These are phyloP conservation scores for Leccinum laetum DNA, from an alignment of 1,284 basidiomycete genomes.

Conservation along the genomic window DNA sequence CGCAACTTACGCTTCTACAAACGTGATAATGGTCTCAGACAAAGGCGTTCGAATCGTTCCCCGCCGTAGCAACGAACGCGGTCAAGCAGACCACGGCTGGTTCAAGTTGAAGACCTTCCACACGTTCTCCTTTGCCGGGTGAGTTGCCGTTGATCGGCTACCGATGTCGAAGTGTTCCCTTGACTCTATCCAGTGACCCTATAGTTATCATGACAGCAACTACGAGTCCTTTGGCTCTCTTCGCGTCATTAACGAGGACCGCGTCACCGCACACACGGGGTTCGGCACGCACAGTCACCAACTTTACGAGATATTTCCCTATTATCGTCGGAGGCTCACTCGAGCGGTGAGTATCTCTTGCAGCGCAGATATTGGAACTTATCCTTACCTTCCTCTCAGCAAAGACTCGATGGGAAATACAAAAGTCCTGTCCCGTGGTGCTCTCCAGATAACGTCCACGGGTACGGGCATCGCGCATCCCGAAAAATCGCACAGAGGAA, in stretches of 20 bases:
- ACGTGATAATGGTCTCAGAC: slow-evolving; percentile 15
- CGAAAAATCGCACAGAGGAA: slow-evolving; percentile 61
- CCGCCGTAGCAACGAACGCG: slow-evolving; percentile 70
- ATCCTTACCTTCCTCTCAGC: slow-evolving; percentile 35
- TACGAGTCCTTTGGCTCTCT: slow-evolving; percentile 64
- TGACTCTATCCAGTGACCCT: not conserved
- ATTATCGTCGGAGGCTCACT: slow-evolving; percentile 76
- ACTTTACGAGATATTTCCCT: slow-evolving; percentile 92
- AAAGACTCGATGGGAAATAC: slow-evolving; percentile 89
- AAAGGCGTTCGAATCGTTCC: slow-evolving; percentile 45
- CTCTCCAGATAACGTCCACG: slow-evolving; percentile 89
- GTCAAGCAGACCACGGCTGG: slow-evolving; percentile 86
- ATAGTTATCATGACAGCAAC: slow-evolving; percentile 61
- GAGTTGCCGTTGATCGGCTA: not conserved
- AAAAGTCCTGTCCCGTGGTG: slow-evolving; percentile 86
- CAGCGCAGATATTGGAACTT: not conserved
- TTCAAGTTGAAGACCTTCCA: slow-evolving; percentile 79
- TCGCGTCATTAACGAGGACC: slow-evolving; percentile 89
- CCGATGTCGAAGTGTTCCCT: not conserved
- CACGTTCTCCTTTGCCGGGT: slow-evolving; percentile 82
- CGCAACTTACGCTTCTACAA: not conserved
- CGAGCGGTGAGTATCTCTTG: slow-evolving; percentile 58
- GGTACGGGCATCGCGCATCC: slow-evolving; percentile 89
- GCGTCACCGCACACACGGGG: slow-evolving; percentile 75
- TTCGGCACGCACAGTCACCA: slow-evolving; percentile 87